Percentiles rank a stretch among this genome's conserved stretches.
Evolutionary conservation across 2,329 filamentous ascomycete species (phyloP).

Genomic region (Paecilomyces sp.): DNA sequence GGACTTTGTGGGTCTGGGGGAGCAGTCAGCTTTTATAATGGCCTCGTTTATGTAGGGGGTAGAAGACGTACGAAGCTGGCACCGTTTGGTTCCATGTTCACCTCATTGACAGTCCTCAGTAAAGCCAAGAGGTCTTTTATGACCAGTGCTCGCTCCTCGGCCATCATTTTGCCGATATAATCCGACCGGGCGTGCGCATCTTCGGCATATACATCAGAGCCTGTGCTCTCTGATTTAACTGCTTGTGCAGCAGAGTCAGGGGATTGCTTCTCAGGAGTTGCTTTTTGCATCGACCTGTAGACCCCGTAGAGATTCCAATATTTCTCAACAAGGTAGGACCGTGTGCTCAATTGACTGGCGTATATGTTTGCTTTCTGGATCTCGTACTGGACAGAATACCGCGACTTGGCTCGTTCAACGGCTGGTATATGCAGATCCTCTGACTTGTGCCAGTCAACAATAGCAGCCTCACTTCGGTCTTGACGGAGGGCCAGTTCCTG

Average conservation of each 20-base stretch:
- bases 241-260: constrained; percentile 3
- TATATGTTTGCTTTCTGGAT: constrained; percentile 92
- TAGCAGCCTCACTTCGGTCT: constrained; percentile 30
- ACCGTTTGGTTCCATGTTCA: constrained; percentile 71
- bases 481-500: constrained; percentile 56
- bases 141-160: constrained; percentile 70
- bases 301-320: constrained; percentile 72
- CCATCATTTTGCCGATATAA: constrained; percentile 57
- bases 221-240: constrained; percentile 14
- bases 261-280: constrained; percentile 7
- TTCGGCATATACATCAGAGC: constrained; percentile 19
- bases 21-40: neutral
- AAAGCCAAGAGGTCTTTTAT: constrained; percentile 71
- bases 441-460: constrained; percentile 29
- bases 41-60: neutral
- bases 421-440: constrained; percentile 46
- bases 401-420: constrained; percentile 16
- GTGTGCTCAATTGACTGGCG: constrained; percentile 69
- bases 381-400: constrained; percentile 61
- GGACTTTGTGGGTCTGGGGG: constrained; percentile 69
- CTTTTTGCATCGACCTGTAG: constrained; percentile 32
- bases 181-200: constrained; percentile 34
- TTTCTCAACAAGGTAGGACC: constrained; percentile 79
- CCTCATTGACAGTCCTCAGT: constrained; percentile 69
- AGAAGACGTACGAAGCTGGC: constrained; percentile 51